phyloP scores from a whole-genome alignment of 176 grass and related monocot species.

The Bolboschoenus planiculmis region DNA sequence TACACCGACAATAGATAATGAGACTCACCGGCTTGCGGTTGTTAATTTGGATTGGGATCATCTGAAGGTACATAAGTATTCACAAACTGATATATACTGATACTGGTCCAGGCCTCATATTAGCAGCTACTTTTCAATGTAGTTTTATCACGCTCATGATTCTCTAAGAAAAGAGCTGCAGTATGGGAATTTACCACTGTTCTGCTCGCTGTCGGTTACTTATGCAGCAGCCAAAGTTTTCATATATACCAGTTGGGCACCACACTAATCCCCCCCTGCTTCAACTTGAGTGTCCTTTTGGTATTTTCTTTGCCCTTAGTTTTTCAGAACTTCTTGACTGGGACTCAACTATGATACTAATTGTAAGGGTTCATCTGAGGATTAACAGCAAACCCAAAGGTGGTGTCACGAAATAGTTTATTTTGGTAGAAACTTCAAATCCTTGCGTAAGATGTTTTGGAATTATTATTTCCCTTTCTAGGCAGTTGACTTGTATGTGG shows the following conservation, averaged over 20 bases:
- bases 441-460: not conserved
- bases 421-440: not conserved
- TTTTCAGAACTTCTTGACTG: not conserved
- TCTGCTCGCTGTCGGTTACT: not conserved
- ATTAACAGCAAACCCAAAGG: not conserved
- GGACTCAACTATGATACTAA: not conserved
- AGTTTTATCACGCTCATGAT: not conserved
- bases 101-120: not conserved
- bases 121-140: not conserved
- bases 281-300: not conserved
- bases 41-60: conserved; percentile 96
- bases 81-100: conserved; percentile 6
- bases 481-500: conserved; percentile 85
- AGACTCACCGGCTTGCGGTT: conserved; percentile 77
- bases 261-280: not conserved
- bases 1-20: conserved; percentile 58
- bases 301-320: not conserved
- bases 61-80: conserved; percentile 60
- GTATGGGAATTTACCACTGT: not conserved
- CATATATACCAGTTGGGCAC: not conserved
- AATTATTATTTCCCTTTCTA: conserved; percentile 22
- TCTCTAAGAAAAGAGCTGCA: not conserved
- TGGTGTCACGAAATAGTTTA: not conserved
- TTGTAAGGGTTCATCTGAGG: not conserved
- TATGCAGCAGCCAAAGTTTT: not conserved